These are phyloP conservation scores for Lasiosphaeria ovina DNA, from an alignment of 495 filamentous ascomycete species.

Conservation along the genomic window DNA sequence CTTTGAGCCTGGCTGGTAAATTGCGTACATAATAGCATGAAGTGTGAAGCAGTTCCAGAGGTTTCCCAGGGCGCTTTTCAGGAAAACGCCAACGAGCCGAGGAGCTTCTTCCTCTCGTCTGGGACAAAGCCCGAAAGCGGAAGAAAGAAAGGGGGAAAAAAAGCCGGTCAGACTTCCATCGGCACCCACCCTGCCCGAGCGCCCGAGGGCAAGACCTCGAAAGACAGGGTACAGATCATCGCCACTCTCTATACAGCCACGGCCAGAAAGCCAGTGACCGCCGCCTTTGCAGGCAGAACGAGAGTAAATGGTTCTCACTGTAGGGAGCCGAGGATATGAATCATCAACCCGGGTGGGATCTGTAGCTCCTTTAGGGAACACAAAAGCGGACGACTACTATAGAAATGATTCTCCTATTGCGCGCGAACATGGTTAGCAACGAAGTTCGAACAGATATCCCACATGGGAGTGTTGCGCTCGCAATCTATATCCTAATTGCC, in stretches of 20 bases:
- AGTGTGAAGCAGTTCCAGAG: too few species aligned
- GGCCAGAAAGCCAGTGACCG: slow-evolving; percentile 32
- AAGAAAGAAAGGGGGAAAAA: slow-evolving; percentile 52
- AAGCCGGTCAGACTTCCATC: slow-evolving; percentile 65
- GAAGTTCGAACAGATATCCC: too few species aligned
- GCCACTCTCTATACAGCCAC: slow-evolving; percentile 57
- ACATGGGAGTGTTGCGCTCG: too few species aligned
- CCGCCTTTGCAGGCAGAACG: slow-evolving; percentile 52
- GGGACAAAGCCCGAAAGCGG: slow-evolving; percentile 37
- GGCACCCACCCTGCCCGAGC: slow-evolving; percentile 55
- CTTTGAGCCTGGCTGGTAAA: too few species aligned
- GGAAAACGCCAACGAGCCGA: neutral
- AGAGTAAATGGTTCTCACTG: slow-evolving; percentile 56
- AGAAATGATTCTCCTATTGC: slow-evolving; percentile 75
- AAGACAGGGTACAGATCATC: slow-evolving; percentile 61
- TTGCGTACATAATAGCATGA: too few species aligned
- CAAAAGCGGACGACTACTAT: slow-evolving; percentile 80
- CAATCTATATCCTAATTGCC: too few species aligned
- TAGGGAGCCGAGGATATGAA: slow-evolving; percentile 57
- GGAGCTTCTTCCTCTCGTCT: slow-evolving; percentile 42
- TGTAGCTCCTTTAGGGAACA: slow-evolving; percentile 70
- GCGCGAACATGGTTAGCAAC: slow-evolving; percentile 31
- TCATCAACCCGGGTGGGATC: slow-evolving; percentile 65
- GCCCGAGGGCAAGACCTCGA: slow-evolving; percentile 52
- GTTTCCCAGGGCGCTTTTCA: neutral